Base-by-base conservation (phyloP, 2,329 filamentous ascomycete genomes). In the Monilinia fructicola region DNA sequence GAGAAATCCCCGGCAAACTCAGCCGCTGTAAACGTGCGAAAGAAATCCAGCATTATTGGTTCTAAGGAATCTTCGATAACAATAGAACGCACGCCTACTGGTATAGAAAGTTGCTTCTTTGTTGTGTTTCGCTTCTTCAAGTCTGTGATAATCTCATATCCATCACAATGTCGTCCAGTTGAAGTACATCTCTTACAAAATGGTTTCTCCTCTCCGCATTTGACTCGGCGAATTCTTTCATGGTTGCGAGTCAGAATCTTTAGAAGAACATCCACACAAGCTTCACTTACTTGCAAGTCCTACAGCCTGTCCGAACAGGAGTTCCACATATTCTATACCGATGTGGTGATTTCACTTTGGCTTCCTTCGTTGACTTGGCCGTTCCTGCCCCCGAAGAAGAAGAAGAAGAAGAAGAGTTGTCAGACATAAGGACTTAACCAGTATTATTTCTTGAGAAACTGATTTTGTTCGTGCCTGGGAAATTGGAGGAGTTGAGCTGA, bases 181-280 rank as follows among this genome's bases (percentile, higher is more conserved):
- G 70, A 72, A 14, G 72, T 74, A 65, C 74, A 75, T 68, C 71
- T 69, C 63, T 71, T 73, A 58, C 74, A 75, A 62, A 72, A 73
- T 16, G 74, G 74, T 54, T 73, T 73, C 26, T 72, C 70, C 65
- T 76, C 74, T 48, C 72, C 74, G 60, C 74, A 76, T 55, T 76
- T 76, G 21, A 76, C 72, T 67, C 73, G 68, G 48, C 74, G 69
- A 26, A 74, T 72, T 58, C 74, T 75, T 59, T 11, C 38, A 52
- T 50, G 6, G 42, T 48, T 5, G n/a, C 68, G n/a, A 69, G 67
- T 60, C 50, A 11, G 18, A 35, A 50, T 21, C 3, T 1, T 28
- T 11, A 12, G 12, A 18, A 35, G 14, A 42, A 11, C 9, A 23
- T 3, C 18, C 31, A 38, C 4, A 10, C 18, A 9, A 46, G 3